A percentile compares a stretch with the other conserved stretches of the same genome.
Evolutionary conservation across 1,284 basidiomycete genomes (phyloP).

Genomic region (Hemileia vastatrix): DNA sequence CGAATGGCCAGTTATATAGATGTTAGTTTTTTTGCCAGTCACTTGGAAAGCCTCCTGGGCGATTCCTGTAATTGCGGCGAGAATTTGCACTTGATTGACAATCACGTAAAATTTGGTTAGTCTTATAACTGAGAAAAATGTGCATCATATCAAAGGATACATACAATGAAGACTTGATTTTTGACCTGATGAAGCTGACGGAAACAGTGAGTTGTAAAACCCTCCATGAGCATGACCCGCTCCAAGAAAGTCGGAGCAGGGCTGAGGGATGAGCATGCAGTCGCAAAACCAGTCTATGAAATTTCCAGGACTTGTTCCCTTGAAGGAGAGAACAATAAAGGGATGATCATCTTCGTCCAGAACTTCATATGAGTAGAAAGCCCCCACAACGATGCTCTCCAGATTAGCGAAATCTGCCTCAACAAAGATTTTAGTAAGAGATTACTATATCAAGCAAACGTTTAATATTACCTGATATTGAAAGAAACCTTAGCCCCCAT

Average conservation of each 20-base stretch:
- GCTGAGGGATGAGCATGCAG: slow-evolving; percentile 7
- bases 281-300: slow-evolving; percentile 14
- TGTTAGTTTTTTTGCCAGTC: slow-evolving; percentile 6
- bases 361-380: slow-evolving; percentile 9
- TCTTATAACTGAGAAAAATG: no score
- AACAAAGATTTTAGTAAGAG: no score
- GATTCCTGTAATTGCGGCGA: slow-evolving; percentile 11
- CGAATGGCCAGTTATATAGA: slow-evolving; percentile 14
- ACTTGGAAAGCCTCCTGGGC: slow-evolving; percentile 2
- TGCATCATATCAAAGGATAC: no score
- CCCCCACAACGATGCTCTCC: slow-evolving; percentile 17
- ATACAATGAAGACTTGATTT: slow-evolving; percentile 5
- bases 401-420: no score
- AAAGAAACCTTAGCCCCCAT: no score
- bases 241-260: slow-evolving; percentile 2
- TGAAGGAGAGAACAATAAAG: slow-evolving; percentile 11
- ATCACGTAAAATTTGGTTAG: no score
- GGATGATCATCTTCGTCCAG: slow-evolving; percentile 6
- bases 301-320: slow-evolving; percentile 9
- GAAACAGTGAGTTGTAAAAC: slow-evolving; percentile 19
- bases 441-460: no score
- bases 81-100: slow-evolving; percentile 7
- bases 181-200: not conserved
- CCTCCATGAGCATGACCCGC: slow-evolving; percentile 7
- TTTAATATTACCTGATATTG: no score